Conservation (phyloP, 2,329 filamentous ascomycete genomes). For the Colletotrichum brevisporum region DNA sequence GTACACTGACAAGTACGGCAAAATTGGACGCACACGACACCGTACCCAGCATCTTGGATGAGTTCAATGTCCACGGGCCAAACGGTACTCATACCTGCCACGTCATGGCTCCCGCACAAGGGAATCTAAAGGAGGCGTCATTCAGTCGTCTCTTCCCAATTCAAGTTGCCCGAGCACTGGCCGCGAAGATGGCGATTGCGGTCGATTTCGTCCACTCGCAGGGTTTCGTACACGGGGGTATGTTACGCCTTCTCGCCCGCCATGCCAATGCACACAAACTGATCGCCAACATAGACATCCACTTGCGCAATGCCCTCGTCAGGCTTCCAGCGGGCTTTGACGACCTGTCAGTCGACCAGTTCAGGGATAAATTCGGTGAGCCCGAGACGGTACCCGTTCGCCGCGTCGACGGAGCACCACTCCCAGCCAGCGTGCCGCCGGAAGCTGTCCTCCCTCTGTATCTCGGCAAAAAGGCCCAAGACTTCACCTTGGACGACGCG, state of each 20-base stretch:
- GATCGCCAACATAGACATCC: constrained; percentile 25
- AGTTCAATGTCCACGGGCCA: constrained; percentile 47
- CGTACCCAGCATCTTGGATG: constrained; percentile 40
- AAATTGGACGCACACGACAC: neutral
- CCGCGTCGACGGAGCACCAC: constrained; percentile 42
- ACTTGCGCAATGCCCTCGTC: neutral
- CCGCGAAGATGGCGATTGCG: constrained; percentile 40
- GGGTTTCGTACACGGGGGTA: constrained; percentile 46
- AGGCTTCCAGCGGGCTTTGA: neutral
- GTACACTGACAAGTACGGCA: neutral
- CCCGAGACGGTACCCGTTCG: constrained; percentile 47
- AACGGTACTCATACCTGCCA: constrained; percentile 49
- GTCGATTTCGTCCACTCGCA: constrained; percentile 45
- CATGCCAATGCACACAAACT: too few species aligned
- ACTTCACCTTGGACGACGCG: constrained; percentile 48
- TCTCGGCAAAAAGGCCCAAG: constrained; percentile 42
- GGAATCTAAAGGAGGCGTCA: constrained; percentile 48
- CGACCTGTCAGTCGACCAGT: constrained; percentile 48
- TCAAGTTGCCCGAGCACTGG: constrained; percentile 46
- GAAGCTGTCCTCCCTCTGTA: constrained; percentile 43
- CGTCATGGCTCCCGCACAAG: constrained; percentile 44
- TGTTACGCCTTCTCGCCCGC: neutral
- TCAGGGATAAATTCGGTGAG: constrained; percentile 49
- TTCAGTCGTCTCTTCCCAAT: constrained; percentile 44
- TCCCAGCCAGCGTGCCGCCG: constrained; percentile 46